Evolutionary conservation across 2,329 filamentous ascomycete species (phyloP), one percentile per base, ranked within the genome.

Genomic region (Daldinia sp.): DNA sequence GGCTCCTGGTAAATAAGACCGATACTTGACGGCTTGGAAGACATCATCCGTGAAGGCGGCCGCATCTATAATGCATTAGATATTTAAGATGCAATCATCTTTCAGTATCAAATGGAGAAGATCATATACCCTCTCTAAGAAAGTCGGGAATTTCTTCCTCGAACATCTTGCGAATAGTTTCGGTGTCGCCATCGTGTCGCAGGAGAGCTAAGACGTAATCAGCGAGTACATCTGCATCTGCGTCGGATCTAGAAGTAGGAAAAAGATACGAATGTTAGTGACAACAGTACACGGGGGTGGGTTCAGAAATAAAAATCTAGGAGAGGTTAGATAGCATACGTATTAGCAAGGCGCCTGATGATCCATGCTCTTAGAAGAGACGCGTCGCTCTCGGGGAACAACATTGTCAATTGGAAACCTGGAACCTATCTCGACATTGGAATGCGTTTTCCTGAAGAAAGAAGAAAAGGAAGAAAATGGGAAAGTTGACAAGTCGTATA

Each of bases 181-280:
- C 84, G 44, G 86, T 82, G 57, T 88, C 84, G 68, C 90, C 90
- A 71, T 93, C 91, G 68, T 92, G 89, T 61, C 88, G 87, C 51
- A 95, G 82, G 20, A 96, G 86, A 6, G 92, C 92, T 68, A 94
- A 85, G n/a, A 95, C 90, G 77, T 94, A 96, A 74, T 96, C 93
- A 53, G 92, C 92, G 2, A 96, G 88, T 4, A 95, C 92, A 75
- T 94, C 92, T 35, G 90, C 88, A 77, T 96, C 93, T 57, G 92
- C 92, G 75, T 94, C 92, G 30, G 91, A 93, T 60, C 92, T 93
- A 70, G 9, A 62, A 13, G 26, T 23, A 37, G 23, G 20, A 33
- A 23, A 56, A 28, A 42, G 15, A 50, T 26, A 60, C 30, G 54
- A 42, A 68, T 61, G 51, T 69, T 9, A 70, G 42, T 59, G 5